Percentiles rank a stretch among this genome's conserved stretches.
Evolutionary conservation across 345 rosid species (phyloP).

Genomic region (Hibiscus tridactylites): DNA sequence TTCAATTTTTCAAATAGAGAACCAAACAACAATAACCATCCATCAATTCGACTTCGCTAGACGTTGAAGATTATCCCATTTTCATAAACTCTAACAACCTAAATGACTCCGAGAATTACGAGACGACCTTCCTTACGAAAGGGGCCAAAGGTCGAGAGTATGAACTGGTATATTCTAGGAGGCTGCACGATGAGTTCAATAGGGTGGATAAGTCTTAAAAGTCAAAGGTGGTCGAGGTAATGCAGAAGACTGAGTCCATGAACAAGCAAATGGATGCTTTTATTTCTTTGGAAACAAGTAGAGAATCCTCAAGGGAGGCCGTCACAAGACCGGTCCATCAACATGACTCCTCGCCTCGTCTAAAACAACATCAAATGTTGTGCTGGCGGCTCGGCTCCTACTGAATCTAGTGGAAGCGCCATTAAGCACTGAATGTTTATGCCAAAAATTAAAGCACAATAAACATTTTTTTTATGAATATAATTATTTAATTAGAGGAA

Average conservation of each 20-base stretch:
- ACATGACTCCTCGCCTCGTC: slow-evolving; percentile 57
- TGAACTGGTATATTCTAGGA: slow-evolving; percentile 22
- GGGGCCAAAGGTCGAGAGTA: slow-evolving; percentile 38
- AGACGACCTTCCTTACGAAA: slow-evolving; percentile 44
- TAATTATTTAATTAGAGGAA: slow-evolving; percentile 25
- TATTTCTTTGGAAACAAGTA: slow-evolving; percentile 57
- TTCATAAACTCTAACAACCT: slow-evolving; percentile 24
- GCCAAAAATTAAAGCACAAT: neutral
- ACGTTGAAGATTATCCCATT: slow-evolving; percentile 36
- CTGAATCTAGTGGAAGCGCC: slow-evolving; percentile 35
- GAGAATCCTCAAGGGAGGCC: slow-evolving; percentile 50
- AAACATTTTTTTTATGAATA: neutral
- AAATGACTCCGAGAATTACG: slow-evolving; percentile 22
- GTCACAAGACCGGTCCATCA: slow-evolving; percentile 23
- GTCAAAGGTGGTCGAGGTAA: slow-evolving; percentile 42
- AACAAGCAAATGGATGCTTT: slow-evolving; percentile 62
- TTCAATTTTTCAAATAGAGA: slow-evolving; percentile 28
- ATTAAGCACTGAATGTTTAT: slow-evolving; percentile 17
- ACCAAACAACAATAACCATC: slow-evolving; percentile 19
- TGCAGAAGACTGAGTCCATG: slow-evolving; percentile 40
- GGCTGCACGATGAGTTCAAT: neutral
- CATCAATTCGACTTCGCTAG: neutral
- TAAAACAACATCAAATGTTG: slow-evolving; percentile 38
- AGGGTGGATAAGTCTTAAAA: slow-evolving; percentile 42
- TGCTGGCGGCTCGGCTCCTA: slow-evolving; percentile 39